A percentile compares a stretch with the other conserved stretches of the same genome.
Conservation (phyloP, 805 yeast genomes). For the Naumovozyma baii region DNA sequence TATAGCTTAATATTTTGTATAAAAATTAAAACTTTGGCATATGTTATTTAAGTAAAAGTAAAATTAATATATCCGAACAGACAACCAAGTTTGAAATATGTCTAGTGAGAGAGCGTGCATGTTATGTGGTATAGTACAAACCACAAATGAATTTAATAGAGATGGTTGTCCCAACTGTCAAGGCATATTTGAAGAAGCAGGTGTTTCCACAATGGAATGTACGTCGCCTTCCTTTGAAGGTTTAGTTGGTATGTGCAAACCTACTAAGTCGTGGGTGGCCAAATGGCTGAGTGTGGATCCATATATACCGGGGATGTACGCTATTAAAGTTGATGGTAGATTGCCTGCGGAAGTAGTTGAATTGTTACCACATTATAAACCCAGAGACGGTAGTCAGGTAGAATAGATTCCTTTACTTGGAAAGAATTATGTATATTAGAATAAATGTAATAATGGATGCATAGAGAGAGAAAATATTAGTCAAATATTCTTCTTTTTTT, state of each 20-base stretch:
- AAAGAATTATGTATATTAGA: neutral
- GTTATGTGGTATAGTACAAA: slow-evolving; percentile 90
- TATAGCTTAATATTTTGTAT: too few species aligned
- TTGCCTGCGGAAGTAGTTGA: slow-evolving; percentile 78
- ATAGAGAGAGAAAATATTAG: too few species aligned
- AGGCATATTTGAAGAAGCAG: slow-evolving; percentile 71
- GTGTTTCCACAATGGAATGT: slow-evolving; percentile 80
- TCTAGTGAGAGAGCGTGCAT: slow-evolving; percentile 81
- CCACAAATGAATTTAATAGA: slow-evolving; percentile 65
- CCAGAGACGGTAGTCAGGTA: slow-evolving; percentile 84
- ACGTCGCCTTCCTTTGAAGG: slow-evolving; percentile 97
- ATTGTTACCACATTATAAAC: slow-evolving; percentile 73
- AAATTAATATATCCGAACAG: neutral
- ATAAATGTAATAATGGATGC: neutral
- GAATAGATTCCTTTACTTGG: slow-evolving; percentile 30
- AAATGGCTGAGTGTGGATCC: slow-evolving; percentile 89
- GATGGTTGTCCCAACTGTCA: slow-evolving; percentile 97
- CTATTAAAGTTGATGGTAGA: slow-evolving; percentile 86
- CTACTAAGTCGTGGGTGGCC: slow-evolving; percentile 88
- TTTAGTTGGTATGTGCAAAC: slow-evolving; percentile 78
- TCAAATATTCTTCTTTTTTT: too few species aligned
- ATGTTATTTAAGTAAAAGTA: too few species aligned
- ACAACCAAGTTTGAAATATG: slow-evolving; percentile 8
- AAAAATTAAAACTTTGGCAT: too few species aligned
- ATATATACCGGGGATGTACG: slow-evolving; percentile 82